Evolutionary conservation across 1,139 yeast species (phyloP), one percentile per base, ranked within the genome.

Genomic region (Yamadazyma diospyri): DNA sequence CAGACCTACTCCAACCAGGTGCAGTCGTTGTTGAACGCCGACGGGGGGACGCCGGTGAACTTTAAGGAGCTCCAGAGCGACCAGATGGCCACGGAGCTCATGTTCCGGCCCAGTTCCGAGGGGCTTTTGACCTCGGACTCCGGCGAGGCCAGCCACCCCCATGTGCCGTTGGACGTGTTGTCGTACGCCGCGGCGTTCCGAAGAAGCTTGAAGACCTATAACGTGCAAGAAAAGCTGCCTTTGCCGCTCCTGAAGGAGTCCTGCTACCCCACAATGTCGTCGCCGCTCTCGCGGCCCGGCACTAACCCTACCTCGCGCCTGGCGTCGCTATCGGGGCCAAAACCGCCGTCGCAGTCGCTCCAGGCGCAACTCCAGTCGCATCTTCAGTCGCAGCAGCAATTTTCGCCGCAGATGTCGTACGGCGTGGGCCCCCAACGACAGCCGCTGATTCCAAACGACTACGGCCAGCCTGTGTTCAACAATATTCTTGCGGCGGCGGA

Each of bases 1-100:
- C 82, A 77, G 44, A 78, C 83, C 0, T 79, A 78, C 48, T 69
- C 74, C 2, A 67, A 71, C 22, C 82, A 77, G 49, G 68, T 74
- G n/a, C 39, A 38, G 18, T 20, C 35, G 5, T 44, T 67, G 21
- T 40, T 65, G 23, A 39, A 45, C 20, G 52, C 53, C 20, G 53
- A 53, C 30, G 59, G 56, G 4, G 55, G 48, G 16, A 52, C 58
- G 2, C 57, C 61, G 1, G 50, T 47, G 19, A 49, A 51, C 32
- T 51, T 58, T 27, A 47, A 41, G 32, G 52, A 41, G 5, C 30
- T 6, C 8, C 12, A 4, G 4, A 5, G 5, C 6, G 28, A 24
- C 5, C 14, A 15, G 4, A 22, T 22, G 11, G 23, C 18, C 13
- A 28, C 8, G 15, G 20, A 11, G 20, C 9, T 18, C 36, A 40